These are phyloP conservation scores for Sechiopsis laciniata DNA, from an alignment of 306 rosid species.

Conservation along the genomic window DNA sequence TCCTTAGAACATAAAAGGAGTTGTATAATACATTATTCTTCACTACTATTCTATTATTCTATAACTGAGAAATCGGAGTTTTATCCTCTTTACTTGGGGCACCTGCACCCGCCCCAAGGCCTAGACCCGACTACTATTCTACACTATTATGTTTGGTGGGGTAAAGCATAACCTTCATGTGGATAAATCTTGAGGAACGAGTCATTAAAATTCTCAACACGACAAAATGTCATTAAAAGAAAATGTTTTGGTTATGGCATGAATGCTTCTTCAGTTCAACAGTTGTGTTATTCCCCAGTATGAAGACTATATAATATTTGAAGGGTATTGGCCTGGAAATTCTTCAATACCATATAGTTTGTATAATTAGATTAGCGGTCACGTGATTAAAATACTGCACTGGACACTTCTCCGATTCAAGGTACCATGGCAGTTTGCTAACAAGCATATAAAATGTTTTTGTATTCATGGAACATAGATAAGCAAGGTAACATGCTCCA, in stretches of 20 bases:
- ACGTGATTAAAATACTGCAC: background rate
- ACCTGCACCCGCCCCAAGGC: no score
- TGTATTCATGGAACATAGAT: background rate
- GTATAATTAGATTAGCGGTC: background rate
- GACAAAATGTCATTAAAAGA: background rate
- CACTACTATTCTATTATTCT: no score
- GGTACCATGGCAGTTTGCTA: background rate
- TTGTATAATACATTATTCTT: background rate
- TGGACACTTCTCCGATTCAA: background rate
- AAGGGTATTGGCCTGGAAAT: background rate
- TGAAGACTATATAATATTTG: background rate
- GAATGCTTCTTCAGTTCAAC: background rate
- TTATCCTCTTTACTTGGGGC: no score
- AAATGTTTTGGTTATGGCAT: background rate
- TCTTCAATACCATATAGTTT: background rate
- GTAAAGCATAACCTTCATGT: background rate
- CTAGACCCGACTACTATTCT: background rate
- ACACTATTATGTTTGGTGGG: background rate
- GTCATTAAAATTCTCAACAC: background rate
- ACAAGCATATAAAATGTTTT: background rate
- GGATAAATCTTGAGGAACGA: background rate
- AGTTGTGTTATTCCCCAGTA: background rate
- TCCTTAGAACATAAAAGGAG: background rate
- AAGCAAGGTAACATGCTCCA: background rate
- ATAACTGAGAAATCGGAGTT: no score